Base-by-base conservation (phyloP, 257 asterid species). In the Coffea canephora region DNA sequence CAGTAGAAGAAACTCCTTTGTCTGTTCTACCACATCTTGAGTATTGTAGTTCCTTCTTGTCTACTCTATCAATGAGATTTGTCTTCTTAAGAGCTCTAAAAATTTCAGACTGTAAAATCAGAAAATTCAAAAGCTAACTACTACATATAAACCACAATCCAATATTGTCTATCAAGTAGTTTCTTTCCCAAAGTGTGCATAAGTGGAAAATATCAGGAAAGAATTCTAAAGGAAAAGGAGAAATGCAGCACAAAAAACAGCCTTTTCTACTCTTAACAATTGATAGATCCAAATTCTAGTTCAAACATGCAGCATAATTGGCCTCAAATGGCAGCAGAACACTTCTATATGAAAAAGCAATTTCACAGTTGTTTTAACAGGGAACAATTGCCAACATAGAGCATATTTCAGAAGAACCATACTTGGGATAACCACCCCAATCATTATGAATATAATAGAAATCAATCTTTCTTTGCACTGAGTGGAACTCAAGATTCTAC, bases 1-100 rank as follows among this genome's bases (percentile, higher is more conserved):
- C 98, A 85, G 91, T 93, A 82, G 99, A 95, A 68, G 99, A 96
- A 81, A 96, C 99, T 78, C 99, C 99, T 86, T 89, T 94, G 88
- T 96, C 99, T 66, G 98, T 96, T 89, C 99, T 88, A 82, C 99
- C 99, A 84, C 99, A 96, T 89, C 99, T 89, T 74, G 95, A 91
- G 88, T 96, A 96, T 62, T 86, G 92, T 87, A 87, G 82, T 19
- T 90, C 97, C 89, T 89, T 96, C 92, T 87, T 94, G 74, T 91
- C 94, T 59, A 61, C 77, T 81, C 92, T 94, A 78, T 83, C 88
- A 86, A 92, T 88, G 80, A 96, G 91, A 86, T 92, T 92, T 76
- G 97, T 86, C 91, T 87, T 89, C 77, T 86, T 81, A 18, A 96
- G 89, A 82, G 99, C 98, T 85, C 88, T 89, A 85, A 96, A 94